These are phyloP conservation scores for Fereydounia khargensis DNA, from an alignment of 1,284 basidiomycete genomes.

Conservation along the genomic window DNA sequence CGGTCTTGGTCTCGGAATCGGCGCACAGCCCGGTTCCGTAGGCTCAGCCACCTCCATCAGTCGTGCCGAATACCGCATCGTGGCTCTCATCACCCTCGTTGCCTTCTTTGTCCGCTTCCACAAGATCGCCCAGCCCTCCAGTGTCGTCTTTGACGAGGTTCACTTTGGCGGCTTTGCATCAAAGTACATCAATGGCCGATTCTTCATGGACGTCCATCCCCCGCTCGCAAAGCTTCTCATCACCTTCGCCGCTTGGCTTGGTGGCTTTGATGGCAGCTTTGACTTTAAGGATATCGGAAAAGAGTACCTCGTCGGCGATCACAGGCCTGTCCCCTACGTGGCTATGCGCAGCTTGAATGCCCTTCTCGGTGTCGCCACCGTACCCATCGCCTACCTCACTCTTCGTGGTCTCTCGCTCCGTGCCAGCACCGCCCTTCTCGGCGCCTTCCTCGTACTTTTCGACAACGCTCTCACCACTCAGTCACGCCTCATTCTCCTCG, in stretches of 20 bases:
- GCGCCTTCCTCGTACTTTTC: slow-evolving; percentile 85
- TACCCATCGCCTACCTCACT: slow-evolving; percentile 90
- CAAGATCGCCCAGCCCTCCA: slow-evolving; percentile 48
- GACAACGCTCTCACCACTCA: slow-evolving; percentile 96
- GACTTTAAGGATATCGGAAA: slow-evolving; percentile 92
- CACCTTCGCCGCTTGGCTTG: slow-evolving; percentile 81
- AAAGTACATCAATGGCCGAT: slow-evolving; percentile 81
- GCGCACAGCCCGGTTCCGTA: slow-evolving; percentile 15
- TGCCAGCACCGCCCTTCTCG: slow-evolving; percentile 81
- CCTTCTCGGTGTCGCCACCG: slow-evolving; percentile 79
- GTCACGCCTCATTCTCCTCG: slow-evolving; percentile 92
- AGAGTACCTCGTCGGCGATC: slow-evolving; percentile 49
- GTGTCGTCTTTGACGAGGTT: slow-evolving; percentile 57
- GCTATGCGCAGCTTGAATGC: slow-evolving; percentile 93
- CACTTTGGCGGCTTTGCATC: slow-evolving; percentile 65
- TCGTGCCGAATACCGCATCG: slow-evolving; percentile 18
- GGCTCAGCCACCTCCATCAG: neutral
- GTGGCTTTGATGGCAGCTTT: slow-evolving; percentile 88
- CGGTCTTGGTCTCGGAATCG: slow-evolving; percentile 33
- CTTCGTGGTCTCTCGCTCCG: slow-evolving; percentile 83
- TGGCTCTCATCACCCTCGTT: slow-evolving; percentile 19
- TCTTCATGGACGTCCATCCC: slow-evolving; percentile 95
- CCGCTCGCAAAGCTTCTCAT: slow-evolving; percentile 94
- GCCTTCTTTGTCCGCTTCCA: slow-evolving; percentile 41
- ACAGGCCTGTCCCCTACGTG: slow-evolving; percentile 78